These are phyloP conservation scores for Thielaviopsis euricoi DNA, from an alignment of 2,329 filamentous ascomycete genomes.

Conservation along the genomic window DNA sequence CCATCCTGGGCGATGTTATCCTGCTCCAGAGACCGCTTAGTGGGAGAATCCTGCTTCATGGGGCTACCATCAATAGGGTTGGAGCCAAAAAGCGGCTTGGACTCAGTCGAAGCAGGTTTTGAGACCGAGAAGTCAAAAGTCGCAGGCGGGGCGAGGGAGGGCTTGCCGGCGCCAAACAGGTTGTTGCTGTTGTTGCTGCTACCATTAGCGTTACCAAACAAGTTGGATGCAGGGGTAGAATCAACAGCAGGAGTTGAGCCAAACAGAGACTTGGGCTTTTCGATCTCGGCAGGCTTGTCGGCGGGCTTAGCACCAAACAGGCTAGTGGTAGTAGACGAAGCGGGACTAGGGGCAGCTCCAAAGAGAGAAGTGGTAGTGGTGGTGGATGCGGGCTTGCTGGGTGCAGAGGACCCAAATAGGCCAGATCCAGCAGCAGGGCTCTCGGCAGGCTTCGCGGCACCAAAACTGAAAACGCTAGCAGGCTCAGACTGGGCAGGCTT, in stretches of 20 bases:
- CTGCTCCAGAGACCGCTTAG: slow-evolving; percentile 3
- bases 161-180: slow-evolving; percentile 18
- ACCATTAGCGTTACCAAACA: slow-evolving; percentile 3
- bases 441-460: slow-evolving; percentile 16
- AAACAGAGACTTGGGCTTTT: slow-evolving; percentile 19
- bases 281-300: background rate
- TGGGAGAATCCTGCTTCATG: slow-evolving; percentile 25
- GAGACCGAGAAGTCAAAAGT: slow-evolving; percentile 6
- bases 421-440: slow-evolving; percentile 17
- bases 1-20: slow-evolving; percentile 11
- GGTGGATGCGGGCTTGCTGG: slow-evolving; percentile 6
- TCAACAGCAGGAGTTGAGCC: slow-evolving; percentile 15
- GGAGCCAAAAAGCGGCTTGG: slow-evolving; percentile 23
- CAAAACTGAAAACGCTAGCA: slow-evolving; percentile 8
- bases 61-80: slow-evolving; percentile 24
- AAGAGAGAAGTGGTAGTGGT: slow-evolving; percentile 21
- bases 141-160: slow-evolving; percentile 6
- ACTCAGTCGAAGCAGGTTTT: slow-evolving; percentile 10
- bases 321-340: slow-evolving; percentile 10
- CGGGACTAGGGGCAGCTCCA: slow-evolving; percentile 18
- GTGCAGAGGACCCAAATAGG: slow-evolving; percentile 23
- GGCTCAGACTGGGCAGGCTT: background rate
- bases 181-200: slow-evolving; percentile 13
- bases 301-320: slow-evolving; percentile 12
- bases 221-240: background rate